Base-by-base conservation (phyloP, 192 early-diverging fungal species). In the Linnemannia hyalina region DNA sequence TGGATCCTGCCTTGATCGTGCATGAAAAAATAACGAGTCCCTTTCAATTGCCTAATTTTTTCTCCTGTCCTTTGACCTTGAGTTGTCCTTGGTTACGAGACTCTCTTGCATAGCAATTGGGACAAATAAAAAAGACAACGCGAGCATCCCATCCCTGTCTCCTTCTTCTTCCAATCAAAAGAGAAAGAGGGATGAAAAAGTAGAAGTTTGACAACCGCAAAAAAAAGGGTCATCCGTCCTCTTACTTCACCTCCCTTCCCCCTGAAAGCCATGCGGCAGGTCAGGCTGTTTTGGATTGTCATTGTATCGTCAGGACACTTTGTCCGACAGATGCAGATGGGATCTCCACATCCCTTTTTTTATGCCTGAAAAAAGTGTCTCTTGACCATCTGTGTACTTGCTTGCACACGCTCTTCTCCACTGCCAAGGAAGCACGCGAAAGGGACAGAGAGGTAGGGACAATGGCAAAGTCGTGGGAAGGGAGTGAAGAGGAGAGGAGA, bases 1-100 rank as follows among this genome's bases (percentile, higher is more conserved):
- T 65, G 26, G 29, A 65, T 65, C 60, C 60, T 65, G 60, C 60
- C 60, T 65, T 65, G 60, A 65, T 65, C 60, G 26, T 65, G 60
- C 60, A 65, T 65, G 10, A 65, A 29, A 63, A 65, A 26, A 26
- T 52, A 52, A 52, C 49, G 18, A 18, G 60, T 65, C 60, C 60
- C 29, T 65, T 65, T 65, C 26, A 29, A 65, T 32, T 32, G 60
- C 60, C 26, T 32, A 65, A 65, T 65, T 65, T 65, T 63, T 32
- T 65, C 23, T 65, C 4, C 29, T 65, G 20, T 52, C 7, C n/a
- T 23, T 55, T 55, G 44, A 1, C 42, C 42, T 10, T 44, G 11
- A 13, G 13, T 49, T 18, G 47, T 49, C 49, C 49, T 52, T 52
- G 49, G 49, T 52, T 52, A 52, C 49, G 47, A 52, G 22, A 52